phyloP scores from a whole-genome alignment of 352 stramenopile species.

The Elongisporangium anandrum region DNA sequence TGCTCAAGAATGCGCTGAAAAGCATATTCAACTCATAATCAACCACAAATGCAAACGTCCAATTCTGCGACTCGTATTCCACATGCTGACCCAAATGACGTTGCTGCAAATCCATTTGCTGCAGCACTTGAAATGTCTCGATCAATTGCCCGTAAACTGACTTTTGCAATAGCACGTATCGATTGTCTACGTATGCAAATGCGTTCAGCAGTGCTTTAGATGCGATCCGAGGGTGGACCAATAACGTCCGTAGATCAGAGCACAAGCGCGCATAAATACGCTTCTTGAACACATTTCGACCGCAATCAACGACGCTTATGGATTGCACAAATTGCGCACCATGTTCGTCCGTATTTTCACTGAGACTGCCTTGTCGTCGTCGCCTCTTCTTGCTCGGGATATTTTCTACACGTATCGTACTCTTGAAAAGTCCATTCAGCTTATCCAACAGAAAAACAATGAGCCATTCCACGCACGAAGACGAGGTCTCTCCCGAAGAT shows the following conservation, averaged over 20 bases:
- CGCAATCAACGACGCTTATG: slow-evolving; percentile 58
- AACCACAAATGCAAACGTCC: slow-evolving; percentile 79
- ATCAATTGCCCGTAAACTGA: slow-evolving; percentile 61
- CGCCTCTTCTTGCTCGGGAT: slow-evolving; percentile 9
- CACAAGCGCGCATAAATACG: slow-evolving; percentile 76
- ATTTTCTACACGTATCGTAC: slow-evolving; percentile 51
- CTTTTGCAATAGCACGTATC: slow-evolving; percentile 20
- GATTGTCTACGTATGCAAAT: slow-evolving; percentile 15
- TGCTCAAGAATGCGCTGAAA: slow-evolving; percentile 55
- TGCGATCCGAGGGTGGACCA: slow-evolving; percentile 63
- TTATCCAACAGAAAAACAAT: slow-evolving; percentile 67
- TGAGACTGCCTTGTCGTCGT: slow-evolving; percentile 8
- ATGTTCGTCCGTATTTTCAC: not conserved
- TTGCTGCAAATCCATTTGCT: slow-evolving; percentile 81
- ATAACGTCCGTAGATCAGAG: slow-evolving; percentile 69
- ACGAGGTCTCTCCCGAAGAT: slow-evolving; percentile 14
- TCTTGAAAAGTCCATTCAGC: slow-evolving; percentile 58
- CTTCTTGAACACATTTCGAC: slow-evolving; percentile 70
- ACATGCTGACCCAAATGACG: slow-evolving; percentile 66
- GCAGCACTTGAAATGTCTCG: slow-evolving; percentile 52
- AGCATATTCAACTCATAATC: slow-evolving; percentile 83
- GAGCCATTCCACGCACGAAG: slow-evolving; percentile 55
- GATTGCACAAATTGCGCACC: slow-evolving; percentile 23
- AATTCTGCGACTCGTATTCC: slow-evolving; percentile 82
- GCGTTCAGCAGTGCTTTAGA: slow-evolving; percentile 56